Base-by-base conservation (phyloP, 2,329 filamentous ascomycete species). In the Scytalidium sp. region DNA sequence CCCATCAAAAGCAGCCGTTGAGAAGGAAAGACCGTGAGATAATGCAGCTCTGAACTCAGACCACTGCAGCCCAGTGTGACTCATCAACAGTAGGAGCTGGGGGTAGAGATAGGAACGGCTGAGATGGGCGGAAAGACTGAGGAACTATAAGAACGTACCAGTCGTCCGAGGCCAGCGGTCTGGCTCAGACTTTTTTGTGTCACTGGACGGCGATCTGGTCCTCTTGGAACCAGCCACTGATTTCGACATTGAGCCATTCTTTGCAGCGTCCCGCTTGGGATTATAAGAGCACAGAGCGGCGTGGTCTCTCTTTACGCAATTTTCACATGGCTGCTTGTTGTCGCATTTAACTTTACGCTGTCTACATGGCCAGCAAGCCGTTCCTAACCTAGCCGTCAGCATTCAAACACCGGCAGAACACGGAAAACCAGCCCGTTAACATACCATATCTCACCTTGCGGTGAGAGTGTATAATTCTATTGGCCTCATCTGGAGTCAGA, bases 261-360 rank as follows among this genome's bases (percentile, higher is more conserved):
- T 61, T 29, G 54, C 40, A 10, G 56, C 50, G 50, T 60, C 54
- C 22, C 75, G 70, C 62, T 85, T 85, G 13, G 83, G 83, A 62
- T 85, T 85, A 68, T 85, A 85, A 22, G 81, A 85, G 62, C 83
- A 86, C 45, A 86, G 70, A 65, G 80, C 75, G 2, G 81, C 75
- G 57, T 86, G 83, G 51, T 85, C 81, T 48, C 83, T 71, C 70
- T 84, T 85, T 60, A 84, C 76, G 60, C 83, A 86, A 62, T 86
- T 86, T 61, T 85, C 81, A 65, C 83, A 86, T 1, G 83, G 83
- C 60, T 83, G 77, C 64, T 84, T 81, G 65, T 85, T 85, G 69
- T 85, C 82, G 64, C 83, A 86, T 68, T 85, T 85, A 39, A 86
- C 83, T 67, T 86, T 85, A 56, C 83, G 75, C 65, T 85, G 83